Conservation (phyloP, 352 stramenopile genomes). For the Pythium pyrilobum region DNA sequence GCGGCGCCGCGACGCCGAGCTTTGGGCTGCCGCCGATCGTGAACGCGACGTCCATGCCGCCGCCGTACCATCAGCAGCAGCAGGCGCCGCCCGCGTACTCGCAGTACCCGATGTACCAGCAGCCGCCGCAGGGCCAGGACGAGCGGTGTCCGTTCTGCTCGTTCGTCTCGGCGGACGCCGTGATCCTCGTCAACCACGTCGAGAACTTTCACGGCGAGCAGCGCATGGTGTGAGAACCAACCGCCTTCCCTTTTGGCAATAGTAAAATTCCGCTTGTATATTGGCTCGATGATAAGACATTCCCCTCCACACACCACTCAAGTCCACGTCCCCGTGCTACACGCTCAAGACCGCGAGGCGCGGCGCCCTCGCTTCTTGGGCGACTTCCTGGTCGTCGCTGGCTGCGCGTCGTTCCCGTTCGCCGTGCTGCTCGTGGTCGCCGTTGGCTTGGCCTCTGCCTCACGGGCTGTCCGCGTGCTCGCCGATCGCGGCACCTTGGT, state of each 20-base stretch:
- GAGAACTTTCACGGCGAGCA: constrained; percentile 55
- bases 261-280: neutral
- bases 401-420: neutral
- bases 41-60: constrained; percentile 17
- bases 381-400: neutral
- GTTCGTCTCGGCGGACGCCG: constrained; percentile 45
- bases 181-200: constrained; percentile 77
- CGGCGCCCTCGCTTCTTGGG: neutral
- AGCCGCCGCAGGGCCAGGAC: constrained; percentile 14
- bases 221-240: neutral
- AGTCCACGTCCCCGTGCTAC: no score
- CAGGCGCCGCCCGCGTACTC: constrained; percentile 2
- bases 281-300: neutral
- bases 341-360: neutral
- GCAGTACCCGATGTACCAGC: constrained; percentile 9
- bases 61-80: constrained; percentile 4
- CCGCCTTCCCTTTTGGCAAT: neutral
- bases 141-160: constrained; percentile 61
- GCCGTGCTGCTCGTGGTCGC: no score
- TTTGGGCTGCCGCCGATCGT: constrained; percentile 7
- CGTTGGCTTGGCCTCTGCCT: neutral
- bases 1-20: neutral
- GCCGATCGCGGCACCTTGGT: neutral
- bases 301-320: no score
- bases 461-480: no score